phyloP scores from a whole-genome alignment of 2,329 filamentous ascomycete species.

The Aaosphaeria arxii region DNA sequence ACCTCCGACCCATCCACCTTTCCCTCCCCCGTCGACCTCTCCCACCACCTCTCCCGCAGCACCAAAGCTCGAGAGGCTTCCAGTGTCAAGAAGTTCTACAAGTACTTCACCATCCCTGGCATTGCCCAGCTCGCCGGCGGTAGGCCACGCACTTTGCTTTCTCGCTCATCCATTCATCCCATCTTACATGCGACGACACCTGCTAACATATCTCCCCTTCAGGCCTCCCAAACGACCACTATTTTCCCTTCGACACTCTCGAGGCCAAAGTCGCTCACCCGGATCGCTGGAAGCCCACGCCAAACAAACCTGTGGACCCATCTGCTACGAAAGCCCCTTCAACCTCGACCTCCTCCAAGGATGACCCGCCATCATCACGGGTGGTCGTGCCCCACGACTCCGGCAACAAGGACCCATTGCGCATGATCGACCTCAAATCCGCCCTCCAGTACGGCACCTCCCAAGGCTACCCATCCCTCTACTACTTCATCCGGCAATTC shows the following conservation, averaged over 20 bases:
- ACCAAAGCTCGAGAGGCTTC: conserved; percentile 65
- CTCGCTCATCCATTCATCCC: too few species aligned
- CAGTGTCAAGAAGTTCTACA: conserved; percentile 78
- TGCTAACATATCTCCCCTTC: conserved; percentile 11
- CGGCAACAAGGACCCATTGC: conserved; percentile 54
- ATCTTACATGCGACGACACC: not conserved
- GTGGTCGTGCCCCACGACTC: conserved; percentile 71
- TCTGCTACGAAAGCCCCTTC: conserved; percentile 25
- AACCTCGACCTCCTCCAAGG: conserved; percentile 20
- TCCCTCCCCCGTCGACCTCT: conserved; percentile 66
- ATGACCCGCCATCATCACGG: conserved; percentile 42
- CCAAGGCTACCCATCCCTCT: conserved; percentile 75
- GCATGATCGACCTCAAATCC: conserved; percentile 75
- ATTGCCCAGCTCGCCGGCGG: conserved; percentile 62
- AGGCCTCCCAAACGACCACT: conserved; percentile 77
- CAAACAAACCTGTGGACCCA: conserved; percentile 57
- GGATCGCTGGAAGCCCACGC: conserved; percentile 69
- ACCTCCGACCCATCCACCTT: conserved; percentile 24
- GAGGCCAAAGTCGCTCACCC: conserved; percentile 76
- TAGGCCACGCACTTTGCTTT: conserved; percentile 17
- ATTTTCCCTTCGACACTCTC: conserved; percentile 89
- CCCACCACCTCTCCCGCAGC: conserved; percentile 71
- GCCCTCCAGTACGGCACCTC: conserved; percentile 87
- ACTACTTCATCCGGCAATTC: conserved; percentile 77
- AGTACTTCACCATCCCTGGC: conserved; percentile 68